These are phyloP conservation scores for Fraxinus ornus DNA, from an alignment of 305 asterid species.

Conservation along the genomic window DNA sequence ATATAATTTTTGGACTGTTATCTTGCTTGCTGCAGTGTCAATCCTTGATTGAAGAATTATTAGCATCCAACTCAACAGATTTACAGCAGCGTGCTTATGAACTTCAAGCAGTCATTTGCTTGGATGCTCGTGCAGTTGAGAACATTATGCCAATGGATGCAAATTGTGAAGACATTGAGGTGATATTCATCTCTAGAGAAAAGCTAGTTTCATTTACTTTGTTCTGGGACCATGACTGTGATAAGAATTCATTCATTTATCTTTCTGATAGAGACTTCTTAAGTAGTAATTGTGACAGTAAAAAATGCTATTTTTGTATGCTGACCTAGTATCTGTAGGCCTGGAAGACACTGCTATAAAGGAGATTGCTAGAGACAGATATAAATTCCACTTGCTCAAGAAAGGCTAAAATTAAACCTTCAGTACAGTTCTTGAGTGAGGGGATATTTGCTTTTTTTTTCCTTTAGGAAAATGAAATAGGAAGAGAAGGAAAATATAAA, in stretches of 20 bases:
- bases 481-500: not conserved
- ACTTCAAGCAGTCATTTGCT: slow-evolving; percentile 72
- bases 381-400: not conserved
- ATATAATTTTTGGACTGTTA: slow-evolving; percentile 24
- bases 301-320: not conserved
- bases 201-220: not conserved
- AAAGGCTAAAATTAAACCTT: not conserved
- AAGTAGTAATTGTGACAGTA: not conserved
- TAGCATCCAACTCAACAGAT: slow-evolving; percentile 93
- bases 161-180: slow-evolving; percentile 89
- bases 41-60: slow-evolving; percentile 74
- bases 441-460: not conserved
- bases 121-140: slow-evolving; percentile 67
- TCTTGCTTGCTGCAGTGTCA: slow-evolving; percentile 71
- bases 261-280: not conserved
- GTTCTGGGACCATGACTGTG: not conserved
- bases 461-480: not conserved
- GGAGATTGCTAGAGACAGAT: not conserved
- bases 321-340: not conserved
- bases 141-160: slow-evolving; percentile 85
- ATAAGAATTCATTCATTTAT: not conserved
- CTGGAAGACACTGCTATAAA: not conserved
- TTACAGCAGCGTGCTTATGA: slow-evolving; percentile 99
- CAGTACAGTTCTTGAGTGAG: not conserved
- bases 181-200: slow-evolving; percentile 25